These are phyloP conservation scores for Wickerhamiella vanderwaltii DNA, from an alignment of 805 yeast species.

Conservation along the genomic window DNA sequence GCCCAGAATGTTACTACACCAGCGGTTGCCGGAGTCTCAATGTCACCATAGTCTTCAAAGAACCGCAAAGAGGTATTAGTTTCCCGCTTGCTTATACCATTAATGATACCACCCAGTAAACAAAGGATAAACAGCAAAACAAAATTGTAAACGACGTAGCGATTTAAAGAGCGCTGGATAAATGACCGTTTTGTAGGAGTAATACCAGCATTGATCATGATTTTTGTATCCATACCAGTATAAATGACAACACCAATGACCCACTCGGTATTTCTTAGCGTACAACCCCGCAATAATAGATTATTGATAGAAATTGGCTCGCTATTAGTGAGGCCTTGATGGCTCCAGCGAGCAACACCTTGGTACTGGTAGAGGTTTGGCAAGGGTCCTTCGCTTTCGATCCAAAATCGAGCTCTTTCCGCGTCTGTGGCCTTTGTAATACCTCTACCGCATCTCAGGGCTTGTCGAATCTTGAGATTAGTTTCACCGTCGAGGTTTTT, in stretches of 20 bases:
- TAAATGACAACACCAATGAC: constrained; percentile 61
- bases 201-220: constrained; percentile 64
- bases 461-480: constrained; percentile 47
- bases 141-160: constrained; percentile 55
- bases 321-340: constrained; percentile 17
- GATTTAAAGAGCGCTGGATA: constrained; percentile 53
- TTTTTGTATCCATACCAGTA: constrained; percentile 66
- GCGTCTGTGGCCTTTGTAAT: constrained; percentile 40
- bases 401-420: constrained; percentile 36
- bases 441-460: constrained; percentile 46
- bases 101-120: constrained; percentile 55
- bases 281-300: constrained; percentile 57
- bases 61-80: constrained; percentile 35
- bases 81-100: constrained; percentile 48
- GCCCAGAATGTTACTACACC: constrained; percentile 63
- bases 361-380: constrained; percentile 47
- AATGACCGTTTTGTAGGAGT: constrained; percentile 64
- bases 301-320: constrained; percentile 56
- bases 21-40: constrained; percentile 46
- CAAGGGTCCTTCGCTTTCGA: constrained; percentile 67
- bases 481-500: constrained; percentile 68
- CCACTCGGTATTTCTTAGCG: constrained; percentile 67
- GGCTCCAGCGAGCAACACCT: constrained; percentile 22
- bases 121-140: constrained; percentile 48
- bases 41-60: constrained; percentile 53